phyloP scores from a whole-genome alignment of 2,329 filamentous ascomycete genomes.

The Neonectria punicea region DNA sequence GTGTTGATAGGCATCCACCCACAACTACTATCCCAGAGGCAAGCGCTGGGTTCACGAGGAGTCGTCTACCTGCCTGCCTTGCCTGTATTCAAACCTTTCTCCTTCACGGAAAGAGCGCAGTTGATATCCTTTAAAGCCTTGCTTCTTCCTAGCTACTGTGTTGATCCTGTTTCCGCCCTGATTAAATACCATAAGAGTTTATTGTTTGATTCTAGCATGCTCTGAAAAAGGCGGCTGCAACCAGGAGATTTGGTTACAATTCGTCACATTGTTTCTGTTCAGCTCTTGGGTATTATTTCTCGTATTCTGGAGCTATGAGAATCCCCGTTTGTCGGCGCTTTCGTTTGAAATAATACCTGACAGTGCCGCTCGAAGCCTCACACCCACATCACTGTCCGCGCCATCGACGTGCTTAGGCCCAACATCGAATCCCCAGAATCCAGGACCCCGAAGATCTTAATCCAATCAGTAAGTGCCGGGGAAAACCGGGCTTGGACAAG shows the following conservation, averaged over 20 bases:
- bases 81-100: background rate
- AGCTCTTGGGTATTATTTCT: background rate
- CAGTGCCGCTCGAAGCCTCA: background rate
- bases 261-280: conserved; percentile 13
- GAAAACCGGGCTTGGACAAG: background rate
- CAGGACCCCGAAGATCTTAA: background rate
- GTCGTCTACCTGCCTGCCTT: conserved; percentile 4
- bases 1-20: background rate
- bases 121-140: conserved; percentile 33
- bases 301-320: conserved; percentile 2
- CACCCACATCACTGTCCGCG: background rate
- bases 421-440: background rate
- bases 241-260: background rate
- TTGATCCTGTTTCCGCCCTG: background rate
- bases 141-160: conserved; percentile 1
- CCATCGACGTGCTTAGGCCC: background rate
- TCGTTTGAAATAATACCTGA: background rate
- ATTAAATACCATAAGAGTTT: conserved; percentile 6
- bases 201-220: background rate
- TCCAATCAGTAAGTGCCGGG: background rate
- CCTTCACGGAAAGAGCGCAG: conserved; percentile 29
- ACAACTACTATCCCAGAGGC: conserved; percentile 9
- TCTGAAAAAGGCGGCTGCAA: too few relatives aligned
- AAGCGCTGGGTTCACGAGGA: background rate
- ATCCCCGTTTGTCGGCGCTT: conserved; percentile 1